Evolutionary conservation across 202 grass and related monocot genomes (phyloP).

Genomic region (Panicum hallii): DNA sequence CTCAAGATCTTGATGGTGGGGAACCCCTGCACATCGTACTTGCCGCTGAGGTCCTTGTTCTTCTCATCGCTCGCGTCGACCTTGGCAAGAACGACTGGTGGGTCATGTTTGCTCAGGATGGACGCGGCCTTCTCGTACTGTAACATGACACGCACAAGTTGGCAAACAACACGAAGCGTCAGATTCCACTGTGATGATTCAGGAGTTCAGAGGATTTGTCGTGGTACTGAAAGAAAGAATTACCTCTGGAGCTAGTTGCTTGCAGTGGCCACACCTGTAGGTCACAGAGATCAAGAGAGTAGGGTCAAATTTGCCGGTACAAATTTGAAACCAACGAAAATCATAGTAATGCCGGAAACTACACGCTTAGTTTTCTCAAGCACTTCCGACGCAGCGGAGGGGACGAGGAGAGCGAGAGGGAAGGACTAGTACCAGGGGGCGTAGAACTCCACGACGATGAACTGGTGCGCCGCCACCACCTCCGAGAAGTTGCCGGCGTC

Average conservation of each 20-base stretch:
- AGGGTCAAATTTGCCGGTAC: neutral
- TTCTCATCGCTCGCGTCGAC: conserved; percentile 64
- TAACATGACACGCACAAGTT: neutral
- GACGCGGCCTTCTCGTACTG: conserved; percentile 87
- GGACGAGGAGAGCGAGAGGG: neutral
- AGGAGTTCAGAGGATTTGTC: conserved; percentile 17
- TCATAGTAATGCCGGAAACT: too few species aligned
- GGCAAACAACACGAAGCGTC: neutral
- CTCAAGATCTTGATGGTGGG: conserved; percentile 77
- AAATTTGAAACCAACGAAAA: too few species aligned
- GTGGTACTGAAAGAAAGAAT: neutral
- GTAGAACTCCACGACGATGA: conserved; percentile 90
- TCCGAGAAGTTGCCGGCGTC: conserved; percentile 80
- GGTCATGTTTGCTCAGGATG: conserved; percentile 58
- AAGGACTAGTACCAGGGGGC: conserved; percentile 74
- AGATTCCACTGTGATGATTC: neutral
- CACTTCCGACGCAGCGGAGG: too few species aligned
- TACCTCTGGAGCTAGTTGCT: conserved; percentile 76
- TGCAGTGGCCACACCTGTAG: conserved; percentile 74
- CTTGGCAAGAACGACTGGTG: conserved; percentile 62
- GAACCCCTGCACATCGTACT: conserved; percentile 58
- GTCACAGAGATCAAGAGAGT: conserved; percentile 7
- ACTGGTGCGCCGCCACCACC: conserved; percentile 67
- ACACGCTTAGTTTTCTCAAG: neutral
- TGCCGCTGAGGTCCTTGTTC: conserved; percentile 75